Evolutionary conservation across 768 basidiomycete genomes (phyloP), one percentile per base, ranked within the genome.

Genomic region (Butyriboletus loyo): DNA sequence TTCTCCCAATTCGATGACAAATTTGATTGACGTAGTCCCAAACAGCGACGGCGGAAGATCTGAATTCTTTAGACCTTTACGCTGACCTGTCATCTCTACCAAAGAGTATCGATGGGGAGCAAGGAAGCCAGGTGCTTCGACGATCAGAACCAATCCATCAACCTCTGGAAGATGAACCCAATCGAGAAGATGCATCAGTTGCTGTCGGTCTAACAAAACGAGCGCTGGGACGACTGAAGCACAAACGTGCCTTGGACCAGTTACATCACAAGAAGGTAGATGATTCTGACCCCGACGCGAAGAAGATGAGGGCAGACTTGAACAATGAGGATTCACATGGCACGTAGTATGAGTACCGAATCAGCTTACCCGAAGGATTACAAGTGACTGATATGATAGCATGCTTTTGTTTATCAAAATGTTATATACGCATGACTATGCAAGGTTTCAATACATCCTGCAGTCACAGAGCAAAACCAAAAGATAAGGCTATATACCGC

Each of bases 31-130:
- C 35, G 0, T 55, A 17, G 10, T 41, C 13, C 30, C 46, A 14
- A 24, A n/a, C 61, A 86, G 84, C 83, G 6, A 74, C 76, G 0
- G 48, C 62, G 4, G 73, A 74, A 9, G 81, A 83, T 15, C 63
- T 86, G 5, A 72, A 78, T 49, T 62, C 67, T 4, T 72, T 89
- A 1, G 83, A 87, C 46, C 69, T 89, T 3, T 91, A 91, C 60
- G 68, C 73, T 2, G 73, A 76, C 45, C 73, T 89, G 27, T 67
- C 72, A 0, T 73, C 77, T 21, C 70, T 89, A 53, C 87, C 87
- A 4, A 89, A 89, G 62, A 75, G 77, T 52, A 65, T 73, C 19
- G 77, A 80, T 31, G 70, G 61, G 5, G 77, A 77, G 35, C 73
- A 75, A 48, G 75, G 77, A 46, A 71, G 69, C n/a, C 72, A 72